Evolutionary conservation across 805 yeast species (phyloP), one percentile per base, ranked within the genome.

Genomic region (Cyberlindnera amylophila): DNA sequence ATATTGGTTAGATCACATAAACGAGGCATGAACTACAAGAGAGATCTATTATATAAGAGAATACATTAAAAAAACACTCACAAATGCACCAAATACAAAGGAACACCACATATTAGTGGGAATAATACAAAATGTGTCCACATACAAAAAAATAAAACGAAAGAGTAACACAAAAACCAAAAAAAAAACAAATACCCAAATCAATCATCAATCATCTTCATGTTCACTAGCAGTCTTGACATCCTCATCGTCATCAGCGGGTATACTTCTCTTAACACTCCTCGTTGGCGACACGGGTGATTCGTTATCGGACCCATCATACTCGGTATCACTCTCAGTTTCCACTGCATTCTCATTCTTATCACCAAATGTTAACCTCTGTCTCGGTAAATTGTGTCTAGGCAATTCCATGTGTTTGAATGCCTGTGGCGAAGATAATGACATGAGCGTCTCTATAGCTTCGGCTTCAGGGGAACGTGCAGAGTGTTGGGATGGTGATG

Each of bases 381-480:
- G 55, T 39, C 47, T 44, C 4, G 61, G 61, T 1, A 38, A 29
- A 18, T 27, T 27, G 30, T 11, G 14, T 12, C 30, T 11, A 6
- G 30, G 30, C 6, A 11, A 6, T 6, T 27, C 30, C 30, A 35
- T 40, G 5, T 37, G 39, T 32, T 44, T 46, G 35, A 42, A 32
- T 2, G 47, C 34, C 18, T 46, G 45, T 13, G 53, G 53, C 3
- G 51, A 47, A 3, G 72, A 58, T 17, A 68, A 50, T 1, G 71
- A 65, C 71, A 68, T 68, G 15, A 68, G 48, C 4, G 70, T 67
- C 34, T 66, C 69, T 3, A 68, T 61, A 2, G 71, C 72, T 40
- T 66, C 71, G 4, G 62, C 70, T 45, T 67, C 70, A 4, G 65
- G 59, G 6, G 48, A 31, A 13, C 49, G 37, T 4, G 44, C 41